Conservation (phyloP, 2,329 filamentous ascomycete genomes). For the Cytospora schulzeri region DNA sequence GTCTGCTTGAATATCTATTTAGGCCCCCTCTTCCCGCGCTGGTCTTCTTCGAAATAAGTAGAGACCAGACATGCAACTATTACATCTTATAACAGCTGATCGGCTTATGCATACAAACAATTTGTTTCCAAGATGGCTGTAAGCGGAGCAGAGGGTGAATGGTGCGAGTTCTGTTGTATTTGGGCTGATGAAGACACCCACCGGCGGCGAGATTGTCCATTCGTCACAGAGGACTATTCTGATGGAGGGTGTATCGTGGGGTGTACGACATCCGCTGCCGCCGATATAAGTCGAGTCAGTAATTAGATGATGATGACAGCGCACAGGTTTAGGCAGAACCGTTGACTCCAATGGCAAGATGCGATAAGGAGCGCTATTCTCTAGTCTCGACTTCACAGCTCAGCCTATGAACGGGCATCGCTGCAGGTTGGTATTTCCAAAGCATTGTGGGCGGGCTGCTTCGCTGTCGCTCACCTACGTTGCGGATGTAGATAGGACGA, state of each 20-base stretch:
- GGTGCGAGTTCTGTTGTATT: constrained; percentile 13
- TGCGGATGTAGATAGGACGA: not conserved
- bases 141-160: not conserved
- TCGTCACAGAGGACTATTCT: not conserved
- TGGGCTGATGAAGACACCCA: not conserved
- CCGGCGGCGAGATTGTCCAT: constrained; percentile 3
- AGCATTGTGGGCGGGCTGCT: not conserved
- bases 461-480: not conserved
- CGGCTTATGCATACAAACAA: not conserved
- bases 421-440: not conserved
- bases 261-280: not conserved
- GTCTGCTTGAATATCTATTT: too few relatives aligned
- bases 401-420: not conserved
- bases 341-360: not conserved
- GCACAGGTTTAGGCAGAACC: not conserved
- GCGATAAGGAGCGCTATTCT: not conserved
- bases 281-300: not conserved
- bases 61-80: not conserved
- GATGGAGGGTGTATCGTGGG: not conserved
- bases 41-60: not conserved
- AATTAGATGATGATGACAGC: constrained; percentile 1
- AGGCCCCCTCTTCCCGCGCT: not conserved
- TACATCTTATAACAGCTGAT: not conserved
- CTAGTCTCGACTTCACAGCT: not conserved
- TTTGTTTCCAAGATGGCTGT: not conserved